phyloP scores from a whole-genome alignment of 768 basidiomycete species.

The Rhodosporidiobolus odoratus region DNA sequence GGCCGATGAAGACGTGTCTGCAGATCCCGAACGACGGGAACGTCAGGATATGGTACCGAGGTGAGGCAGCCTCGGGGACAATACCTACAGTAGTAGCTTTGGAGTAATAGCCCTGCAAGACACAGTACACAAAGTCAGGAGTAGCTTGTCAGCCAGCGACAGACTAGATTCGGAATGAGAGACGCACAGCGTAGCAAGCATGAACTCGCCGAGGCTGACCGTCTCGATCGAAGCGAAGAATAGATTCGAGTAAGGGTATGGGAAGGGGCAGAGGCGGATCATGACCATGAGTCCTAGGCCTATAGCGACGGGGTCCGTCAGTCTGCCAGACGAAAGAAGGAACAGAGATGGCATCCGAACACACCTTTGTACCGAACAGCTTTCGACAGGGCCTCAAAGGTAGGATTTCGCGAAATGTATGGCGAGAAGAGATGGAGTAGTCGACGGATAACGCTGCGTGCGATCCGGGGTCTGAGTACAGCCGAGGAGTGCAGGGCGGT shows the following conservation, averaged over 20 bases:
- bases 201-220: constrained; percentile 69
- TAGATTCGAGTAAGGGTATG: constrained; percentile 80
- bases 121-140: constrained; percentile 45
- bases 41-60: not conserved
- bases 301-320: not conserved
- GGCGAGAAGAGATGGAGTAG: constrained; percentile 18
- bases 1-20: constrained; percentile 67
- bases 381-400: constrained; percentile 27
- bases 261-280: constrained; percentile 69
- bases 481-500: constrained; percentile 49
- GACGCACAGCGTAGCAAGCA: constrained; percentile 58
- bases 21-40: not conserved
- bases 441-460: constrained; percentile 38
- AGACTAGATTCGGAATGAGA: not conserved
- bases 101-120: constrained; percentile 53
- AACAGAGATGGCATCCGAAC: not conserved
- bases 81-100: constrained; percentile 55
- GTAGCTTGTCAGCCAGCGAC: not conserved
- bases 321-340: not conserved
- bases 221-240: constrained; percentile 63
- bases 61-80: not conserved
- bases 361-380: constrained; percentile 53
- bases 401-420: constrained; percentile 12
- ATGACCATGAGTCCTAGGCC: constrained; percentile 72
- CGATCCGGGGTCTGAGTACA: constrained; percentile 58